Conservation (phyloP, 768 basidiomycete species). For the Scleroderma bovista region DNA sequence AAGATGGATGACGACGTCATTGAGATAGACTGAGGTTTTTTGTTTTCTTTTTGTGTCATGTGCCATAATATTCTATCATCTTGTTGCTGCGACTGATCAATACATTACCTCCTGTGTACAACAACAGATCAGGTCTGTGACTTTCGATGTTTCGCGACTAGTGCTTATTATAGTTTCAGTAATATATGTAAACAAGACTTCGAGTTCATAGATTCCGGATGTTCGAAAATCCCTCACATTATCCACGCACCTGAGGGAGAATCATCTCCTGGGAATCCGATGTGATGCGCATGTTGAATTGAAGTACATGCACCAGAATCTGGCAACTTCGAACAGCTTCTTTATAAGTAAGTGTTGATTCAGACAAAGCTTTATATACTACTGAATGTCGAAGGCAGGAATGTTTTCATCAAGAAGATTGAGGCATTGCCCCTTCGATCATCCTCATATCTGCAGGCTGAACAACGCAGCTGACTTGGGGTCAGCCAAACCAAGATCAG, state of each 20-base stretch:
- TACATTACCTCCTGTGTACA: not conserved
- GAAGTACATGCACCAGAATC: too few relatives aligned
- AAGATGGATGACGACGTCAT: slow-evolving; percentile 51
- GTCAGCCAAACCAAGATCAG: not conserved
- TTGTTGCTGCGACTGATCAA: not conserved
- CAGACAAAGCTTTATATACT: slow-evolving; percentile 37
- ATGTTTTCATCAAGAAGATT: slow-evolving; percentile 60
- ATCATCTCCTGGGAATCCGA: too few relatives aligned
- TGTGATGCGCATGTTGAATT: too few relatives aligned
- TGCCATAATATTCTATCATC: slow-evolving; percentile 3
- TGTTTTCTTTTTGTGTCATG: not conserved
- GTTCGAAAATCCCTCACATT: too few relatives aligned
- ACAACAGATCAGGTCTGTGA: not conserved
- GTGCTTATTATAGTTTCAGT: not conserved
- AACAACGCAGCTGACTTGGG: not conserved
- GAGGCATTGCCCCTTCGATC: too few relatives aligned
- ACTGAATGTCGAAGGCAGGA: slow-evolving; percentile 62
- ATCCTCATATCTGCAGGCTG: not conserved
- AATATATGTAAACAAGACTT: too few relatives aligned
- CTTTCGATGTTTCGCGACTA: not conserved
- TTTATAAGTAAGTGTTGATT: slow-evolving; percentile 71
- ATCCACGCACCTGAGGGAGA: too few relatives aligned
- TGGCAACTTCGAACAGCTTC: too few relatives aligned
- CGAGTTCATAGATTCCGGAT: too few relatives aligned
- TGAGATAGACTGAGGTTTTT: slow-evolving; percentile 42